These are phyloP conservation scores for Coemansia sp. DNA, from an alignment of 192 early-diverging fungal genomes.

Conservation along the genomic window DNA sequence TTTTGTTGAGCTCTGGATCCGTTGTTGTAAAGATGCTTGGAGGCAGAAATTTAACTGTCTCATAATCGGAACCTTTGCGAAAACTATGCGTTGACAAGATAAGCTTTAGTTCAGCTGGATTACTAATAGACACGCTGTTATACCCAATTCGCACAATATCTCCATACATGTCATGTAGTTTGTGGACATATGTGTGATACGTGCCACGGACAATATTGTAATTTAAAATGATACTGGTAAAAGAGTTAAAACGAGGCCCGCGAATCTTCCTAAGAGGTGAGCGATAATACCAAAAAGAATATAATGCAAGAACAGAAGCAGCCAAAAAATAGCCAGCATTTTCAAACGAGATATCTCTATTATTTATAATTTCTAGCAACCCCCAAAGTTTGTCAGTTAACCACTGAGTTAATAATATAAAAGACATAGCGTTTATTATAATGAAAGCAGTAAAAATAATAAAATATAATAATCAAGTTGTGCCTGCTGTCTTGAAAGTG, in stretches of 20 bases:
- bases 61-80: slow-evolving; percentile 32
- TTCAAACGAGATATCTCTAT: too few species aligned
- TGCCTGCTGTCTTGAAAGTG: too few species aligned
- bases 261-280: slow-evolving; percentile 27
- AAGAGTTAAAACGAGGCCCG: slow-evolving; percentile 25
- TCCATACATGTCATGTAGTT: slow-evolving; percentile 42
- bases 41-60: slow-evolving; percentile 10
- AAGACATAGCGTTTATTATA: too few species aligned
- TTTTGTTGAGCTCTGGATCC: slow-evolving; percentile 35
- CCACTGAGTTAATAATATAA: too few species aligned
- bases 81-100: slow-evolving; percentile 42
- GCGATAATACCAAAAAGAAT: too few species aligned
- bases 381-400: too few species aligned
- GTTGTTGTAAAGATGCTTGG: slow-evolving; percentile 33
- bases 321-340: too few species aligned
- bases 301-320: too few species aligned
- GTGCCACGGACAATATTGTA: slow-evolving; percentile 20
- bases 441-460: too few species aligned
- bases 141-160: slow-evolving; percentile 40
- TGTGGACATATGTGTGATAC: slow-evolving; percentile 19
- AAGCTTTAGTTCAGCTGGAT: slow-evolving; percentile 16
- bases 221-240: slow-evolving; percentile 25
- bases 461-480: too few species aligned
- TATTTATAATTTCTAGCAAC: too few species aligned
- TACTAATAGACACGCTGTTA: slow-evolving; percentile 31